Percentiles rank a stretch among this genome's conserved stretches.
These are phyloP conservation scores for Graphiopsis chlorocephala DNA, from an alignment of 2,329 filamentous ascomycete species.

Conservation along the genomic window DNA sequence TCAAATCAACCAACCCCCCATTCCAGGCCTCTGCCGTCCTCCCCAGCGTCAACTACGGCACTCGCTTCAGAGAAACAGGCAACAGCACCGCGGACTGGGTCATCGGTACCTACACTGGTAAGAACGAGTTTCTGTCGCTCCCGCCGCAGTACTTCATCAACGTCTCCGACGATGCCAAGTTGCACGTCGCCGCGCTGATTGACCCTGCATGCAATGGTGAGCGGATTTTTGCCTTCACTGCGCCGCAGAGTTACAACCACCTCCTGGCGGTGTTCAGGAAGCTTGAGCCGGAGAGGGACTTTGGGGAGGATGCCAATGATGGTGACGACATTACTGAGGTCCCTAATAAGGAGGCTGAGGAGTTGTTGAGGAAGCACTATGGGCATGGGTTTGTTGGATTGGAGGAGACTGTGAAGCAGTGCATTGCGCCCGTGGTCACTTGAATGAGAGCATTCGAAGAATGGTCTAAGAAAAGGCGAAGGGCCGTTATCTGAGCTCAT, in stretches of 20 bases:
- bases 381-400: constrained; percentile 27
- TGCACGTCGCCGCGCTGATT: constrained; percentile 54
- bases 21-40: constrained; percentile 45
- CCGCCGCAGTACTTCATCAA: constrained; percentile 41
- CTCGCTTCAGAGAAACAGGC: background rate
- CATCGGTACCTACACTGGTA: background rate
- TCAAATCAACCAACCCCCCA: constrained; percentile 39
- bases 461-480: background rate
- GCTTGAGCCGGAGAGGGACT: constrained; percentile 36
- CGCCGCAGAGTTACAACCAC: constrained; percentile 48
- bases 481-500: no score
- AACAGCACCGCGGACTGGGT: constrained; percentile 1
- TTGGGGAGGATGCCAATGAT: constrained; percentile 20
- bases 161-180: constrained; percentile 48
- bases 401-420: constrained; percentile 27
- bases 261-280: constrained; percentile 40
- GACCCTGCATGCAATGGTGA: constrained; percentile 46
- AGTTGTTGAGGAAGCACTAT: constrained; percentile 31
- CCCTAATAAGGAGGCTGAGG: constrained; percentile 28
- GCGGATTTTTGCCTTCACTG: constrained; percentile 54
- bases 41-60: constrained; percentile 18
- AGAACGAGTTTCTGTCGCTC: background rate
- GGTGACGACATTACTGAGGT: constrained; percentile 26
- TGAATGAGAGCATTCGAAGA: background rate
- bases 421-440: constrained; percentile 1